Conservation (phyloP, 2,329 filamentous ascomycete species). For the Hypocrella siamensis region DNA sequence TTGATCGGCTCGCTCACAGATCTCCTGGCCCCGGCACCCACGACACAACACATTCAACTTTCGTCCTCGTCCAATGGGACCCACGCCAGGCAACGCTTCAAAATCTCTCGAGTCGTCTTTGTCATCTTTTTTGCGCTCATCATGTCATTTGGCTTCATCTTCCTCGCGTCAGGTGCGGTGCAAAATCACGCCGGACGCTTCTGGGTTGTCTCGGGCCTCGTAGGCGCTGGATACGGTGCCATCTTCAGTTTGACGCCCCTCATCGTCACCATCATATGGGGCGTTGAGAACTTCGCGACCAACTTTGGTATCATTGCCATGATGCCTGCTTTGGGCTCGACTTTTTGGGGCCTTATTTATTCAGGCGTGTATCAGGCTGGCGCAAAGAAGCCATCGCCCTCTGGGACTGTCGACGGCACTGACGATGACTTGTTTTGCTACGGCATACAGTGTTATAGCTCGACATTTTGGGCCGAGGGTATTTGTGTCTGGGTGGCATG, state of each 20-base stretch:
- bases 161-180: constrained; percentile 60
- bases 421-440: constrained; percentile 53
- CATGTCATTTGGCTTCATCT: constrained; percentile 59
- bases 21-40: constrained; percentile 56
- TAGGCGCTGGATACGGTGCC: constrained; percentile 86
- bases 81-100: constrained; percentile 23
- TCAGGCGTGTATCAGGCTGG: constrained; percentile 62
- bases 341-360: constrained; percentile 85
- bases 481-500: constrained; percentile 66
- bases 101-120: constrained; percentile 65
- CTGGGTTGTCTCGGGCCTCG: constrained; percentile 67
- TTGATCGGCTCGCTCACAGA: constrained; percentile 81
- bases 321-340: constrained; percentile 74
- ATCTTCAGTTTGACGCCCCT: constrained; percentile 82
- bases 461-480: constrained; percentile 77
- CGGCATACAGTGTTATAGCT: constrained; percentile 65
- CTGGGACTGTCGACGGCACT: constrained; percentile 10
- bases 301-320: constrained; percentile 96
- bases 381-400: constrained; percentile 26
- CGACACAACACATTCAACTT: constrained; percentile 40
- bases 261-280: constrained; percentile 94
- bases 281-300: constrained; percentile 94
- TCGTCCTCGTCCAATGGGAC: constrained; percentile 9
- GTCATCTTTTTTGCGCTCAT: constrained; percentile 60
- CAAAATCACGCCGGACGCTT: constrained; percentile 67